Evolutionary conservation across 2,329 filamentous ascomycete genomes (phyloP).

Genomic region (Thielaviopsis ethacetica): DNA sequence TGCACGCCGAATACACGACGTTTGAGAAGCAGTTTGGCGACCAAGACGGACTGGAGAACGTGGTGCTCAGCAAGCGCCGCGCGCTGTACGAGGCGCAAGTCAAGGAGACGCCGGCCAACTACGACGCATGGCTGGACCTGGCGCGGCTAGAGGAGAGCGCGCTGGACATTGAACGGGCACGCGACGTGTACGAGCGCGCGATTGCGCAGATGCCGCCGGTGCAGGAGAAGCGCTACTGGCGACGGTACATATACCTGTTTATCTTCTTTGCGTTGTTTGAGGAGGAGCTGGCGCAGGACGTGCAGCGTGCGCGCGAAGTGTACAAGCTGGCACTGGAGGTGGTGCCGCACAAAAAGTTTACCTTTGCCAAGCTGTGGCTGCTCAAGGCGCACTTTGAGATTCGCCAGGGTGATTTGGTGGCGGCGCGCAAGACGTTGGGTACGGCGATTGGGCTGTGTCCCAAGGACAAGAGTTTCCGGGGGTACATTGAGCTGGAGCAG

Average conservation of each 20-base stretch:
- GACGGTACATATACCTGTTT: conserved; percentile 94
- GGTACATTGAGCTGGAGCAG: conserved; percentile 83
- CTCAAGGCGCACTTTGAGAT: conserved; percentile 88
- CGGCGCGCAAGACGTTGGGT: conserved; percentile 77
- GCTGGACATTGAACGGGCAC: conserved; percentile 64
- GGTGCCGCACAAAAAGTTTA: conserved; percentile 92
- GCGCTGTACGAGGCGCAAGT: conserved; percentile 90
- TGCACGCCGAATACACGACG: conserved; percentile 90
- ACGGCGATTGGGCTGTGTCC: conserved; percentile 86
- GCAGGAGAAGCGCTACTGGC: conserved; percentile 93
- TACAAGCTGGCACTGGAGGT: conserved; percentile 78
- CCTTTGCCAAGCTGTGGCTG: conserved; percentile 93
- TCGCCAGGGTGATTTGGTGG: conserved; percentile 63
- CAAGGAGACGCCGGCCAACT: conserved; percentile 88
- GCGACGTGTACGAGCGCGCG: conserved; percentile 88
- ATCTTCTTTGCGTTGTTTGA: conserved; percentile 95
- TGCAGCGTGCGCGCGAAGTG: conserved; percentile 67
- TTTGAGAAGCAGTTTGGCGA: conserved; percentile 99
- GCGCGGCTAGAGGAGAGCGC: conserved; percentile 76
- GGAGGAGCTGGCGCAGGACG: conserved; percentile 68
- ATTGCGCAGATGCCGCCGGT: conserved; percentile 91
- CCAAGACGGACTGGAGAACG: conserved; percentile 81
- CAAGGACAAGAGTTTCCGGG: conserved; percentile 87
- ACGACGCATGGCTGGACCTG: conserved; percentile 95
- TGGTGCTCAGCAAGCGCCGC: conserved; percentile 83